Evolutionary conservation across 257 asterid genomes (phyloP).

Genomic region (Petunia axillaris): DNA sequence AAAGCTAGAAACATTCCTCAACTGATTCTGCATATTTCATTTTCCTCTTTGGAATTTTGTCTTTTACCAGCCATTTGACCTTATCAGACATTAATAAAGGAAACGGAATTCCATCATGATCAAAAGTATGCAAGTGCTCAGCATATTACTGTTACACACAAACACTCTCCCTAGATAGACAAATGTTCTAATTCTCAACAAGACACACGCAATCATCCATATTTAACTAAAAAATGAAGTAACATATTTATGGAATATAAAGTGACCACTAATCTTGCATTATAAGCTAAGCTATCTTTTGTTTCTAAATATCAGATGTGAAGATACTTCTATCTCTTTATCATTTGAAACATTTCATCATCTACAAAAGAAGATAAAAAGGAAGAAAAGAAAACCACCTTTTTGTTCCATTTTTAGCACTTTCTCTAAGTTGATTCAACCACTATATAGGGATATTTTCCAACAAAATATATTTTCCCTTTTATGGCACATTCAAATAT

Average conservation of each 20-base stretch:
- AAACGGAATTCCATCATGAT: conserved; percentile 4
- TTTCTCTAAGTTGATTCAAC: neutral
- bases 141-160: conserved; percentile 11
- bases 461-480: neutral
- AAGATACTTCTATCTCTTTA: conserved; percentile 18
- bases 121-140: conserved; percentile 9
- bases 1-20: conserved; percentile 20
- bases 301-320: neutral
- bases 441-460: neutral
- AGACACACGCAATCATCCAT: neutral
- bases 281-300: conserved; percentile 10
- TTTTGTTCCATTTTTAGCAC: neutral
- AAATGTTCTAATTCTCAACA: neutral
- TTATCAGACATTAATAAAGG: neutral
- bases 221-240: neutral
- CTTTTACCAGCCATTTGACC: conserved; percentile 8
- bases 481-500: conserved; percentile 19
- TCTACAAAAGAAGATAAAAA: neutral
- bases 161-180: neutral
- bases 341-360: conserved; percentile 22
- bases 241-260: conserved; percentile 7
- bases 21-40: conserved; percentile 21
- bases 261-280: conserved; percentile 15
- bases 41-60: neutral
- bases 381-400: neutral